Evolutionary conservation across 306 rosid genomes (phyloP).

Genomic region (Acacia melanoxylon): DNA sequence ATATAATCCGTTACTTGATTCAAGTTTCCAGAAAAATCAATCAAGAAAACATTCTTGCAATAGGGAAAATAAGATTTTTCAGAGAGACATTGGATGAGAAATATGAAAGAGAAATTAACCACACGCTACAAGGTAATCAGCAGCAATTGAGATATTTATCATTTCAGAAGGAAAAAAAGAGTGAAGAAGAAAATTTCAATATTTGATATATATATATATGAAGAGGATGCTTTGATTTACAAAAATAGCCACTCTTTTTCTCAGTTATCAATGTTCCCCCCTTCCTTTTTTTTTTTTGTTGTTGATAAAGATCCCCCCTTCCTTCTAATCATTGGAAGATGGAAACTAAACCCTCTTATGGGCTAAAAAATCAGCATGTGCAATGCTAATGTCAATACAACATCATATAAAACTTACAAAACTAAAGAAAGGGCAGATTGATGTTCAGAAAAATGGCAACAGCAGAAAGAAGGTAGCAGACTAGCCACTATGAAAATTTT

Average conservation of each 20-base stretch:
- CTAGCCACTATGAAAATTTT: not conserved
- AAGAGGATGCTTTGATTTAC: not conserved
- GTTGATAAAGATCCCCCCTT: no score
- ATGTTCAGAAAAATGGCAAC: not conserved
- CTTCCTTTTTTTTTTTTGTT: no score
- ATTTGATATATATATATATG: not conserved
- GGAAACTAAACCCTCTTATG: not conserved
- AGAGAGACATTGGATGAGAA: not conserved
- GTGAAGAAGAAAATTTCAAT: not conserved
- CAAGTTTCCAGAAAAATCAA: not conserved
- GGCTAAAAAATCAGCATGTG: not conserved
- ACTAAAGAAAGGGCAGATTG: not conserved
- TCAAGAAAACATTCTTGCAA: not conserved
- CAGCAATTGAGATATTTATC: not conserved
- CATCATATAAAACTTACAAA: not conserved
- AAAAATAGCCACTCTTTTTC: not conserved
- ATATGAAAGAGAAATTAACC: not conserved
- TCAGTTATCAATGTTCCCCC: not conserved
- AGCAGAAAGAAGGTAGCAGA: not conserved
- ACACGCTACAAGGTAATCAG: not conserved
- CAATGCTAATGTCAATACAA: not conserved
- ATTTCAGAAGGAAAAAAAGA: not conserved
- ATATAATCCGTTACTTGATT: constrained; percentile 21
- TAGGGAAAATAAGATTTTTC: not conserved
- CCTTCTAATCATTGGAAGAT: not conserved